A percentile compares a stretch with the other conserved stretches of the same genome.
Evolutionary conservation across 1,284 basidiomycete genomes (phyloP).

Genomic region (Spongiforma sp.): DNA sequence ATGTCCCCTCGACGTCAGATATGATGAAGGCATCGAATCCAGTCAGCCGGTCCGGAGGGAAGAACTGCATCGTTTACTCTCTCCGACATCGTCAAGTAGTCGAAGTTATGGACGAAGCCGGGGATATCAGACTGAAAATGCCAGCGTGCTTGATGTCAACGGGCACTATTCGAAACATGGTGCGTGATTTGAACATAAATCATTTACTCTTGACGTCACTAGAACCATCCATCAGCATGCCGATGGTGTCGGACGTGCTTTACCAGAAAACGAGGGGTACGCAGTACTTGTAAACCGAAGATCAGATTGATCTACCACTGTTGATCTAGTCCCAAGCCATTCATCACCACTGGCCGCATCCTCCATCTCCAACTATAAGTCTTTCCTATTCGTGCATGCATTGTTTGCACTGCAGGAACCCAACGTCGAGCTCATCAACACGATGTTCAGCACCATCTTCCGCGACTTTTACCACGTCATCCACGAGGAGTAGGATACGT

Average conservation of each 20-base stretch:
- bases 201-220: background rate
- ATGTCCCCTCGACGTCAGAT: slow-evolving; percentile 22
- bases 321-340: slow-evolving; percentile 18
- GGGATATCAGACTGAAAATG: slow-evolving; percentile 18
- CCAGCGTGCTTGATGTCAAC: slow-evolving; percentile 31
- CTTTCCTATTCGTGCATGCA: slow-evolving; percentile 30
- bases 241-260: slow-evolving; percentile 18
- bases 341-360: slow-evolving; percentile 30
- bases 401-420: slow-evolving; percentile 30
- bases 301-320: too few relatives aligned
- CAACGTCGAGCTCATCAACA: slow-evolving; percentile 29
- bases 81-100: slow-evolving; percentile 23
- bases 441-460: slow-evolving; percentile 28
- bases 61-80: slow-evolving; percentile 28
- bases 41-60: slow-evolving; percentile 12
- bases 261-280: slow-evolving; percentile 18
- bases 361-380: slow-evolving; percentile 27
- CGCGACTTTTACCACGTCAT: slow-evolving; percentile 25
- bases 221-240: slow-evolving; percentile 10
- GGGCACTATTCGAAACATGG: slow-evolving; percentile 27
- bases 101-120: slow-evolving; percentile 15
- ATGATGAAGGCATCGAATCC: slow-evolving; percentile 22
- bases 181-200: background rate
- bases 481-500: slow-evolving; percentile 23
- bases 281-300: background rate